phyloP scores from a whole-genome alignment of 495 filamentous ascomycete species.

The Beverwykella pulmonaria region DNA sequence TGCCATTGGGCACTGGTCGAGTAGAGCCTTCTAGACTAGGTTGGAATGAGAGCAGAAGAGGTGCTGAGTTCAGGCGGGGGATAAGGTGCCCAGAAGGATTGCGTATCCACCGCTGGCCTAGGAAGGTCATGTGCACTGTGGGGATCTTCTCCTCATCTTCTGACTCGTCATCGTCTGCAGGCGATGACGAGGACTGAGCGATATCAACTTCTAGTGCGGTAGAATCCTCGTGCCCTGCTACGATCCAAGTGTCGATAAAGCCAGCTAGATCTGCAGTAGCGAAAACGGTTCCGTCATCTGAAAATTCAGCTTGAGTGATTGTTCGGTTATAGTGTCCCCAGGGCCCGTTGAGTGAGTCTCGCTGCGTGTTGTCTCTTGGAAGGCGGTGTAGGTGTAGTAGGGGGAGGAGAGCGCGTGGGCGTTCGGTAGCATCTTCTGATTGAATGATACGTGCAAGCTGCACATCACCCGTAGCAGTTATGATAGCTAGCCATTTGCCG shows the following conservation, averaged over 20 bases:
- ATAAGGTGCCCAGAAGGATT: constrained; percentile 70
- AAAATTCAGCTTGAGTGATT: constrained; percentile 76
- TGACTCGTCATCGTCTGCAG: constrained; percentile 51
- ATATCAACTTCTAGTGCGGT: constrained; percentile 40
- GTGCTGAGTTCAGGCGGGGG: constrained; percentile 71
- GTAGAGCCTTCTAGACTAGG: constrained; percentile 48
- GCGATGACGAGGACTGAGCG: constrained; percentile 38
- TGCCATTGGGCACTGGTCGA: constrained; percentile 50
- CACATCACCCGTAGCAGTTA: constrained; percentile 56
- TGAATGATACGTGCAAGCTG: constrained; percentile 52
- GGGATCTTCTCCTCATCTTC: constrained; percentile 44
- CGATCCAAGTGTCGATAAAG: constrained; percentile 81
- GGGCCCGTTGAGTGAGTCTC: constrained; percentile 57
- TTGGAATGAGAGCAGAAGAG: constrained; percentile 76
- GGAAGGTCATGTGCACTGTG: constrained; percentile 32
- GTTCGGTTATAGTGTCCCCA: constrained; percentile 77
- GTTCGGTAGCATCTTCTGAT: constrained; percentile 43
- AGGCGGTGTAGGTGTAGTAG: constrained; percentile 60
- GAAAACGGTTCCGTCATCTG: constrained; percentile 75
- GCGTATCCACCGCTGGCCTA: constrained; percentile 63
- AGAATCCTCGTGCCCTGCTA: constrained; percentile 59
- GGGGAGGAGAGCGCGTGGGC: constrained; percentile 53
- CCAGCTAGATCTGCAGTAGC: constrained; percentile 80
- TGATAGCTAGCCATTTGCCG: constrained; percentile 58
- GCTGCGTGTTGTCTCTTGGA: constrained; percentile 35